phyloP scores from a whole-genome alignment of 1,284 basidiomycete genomes.

The Exobasidium cylindrosporum region DNA sequence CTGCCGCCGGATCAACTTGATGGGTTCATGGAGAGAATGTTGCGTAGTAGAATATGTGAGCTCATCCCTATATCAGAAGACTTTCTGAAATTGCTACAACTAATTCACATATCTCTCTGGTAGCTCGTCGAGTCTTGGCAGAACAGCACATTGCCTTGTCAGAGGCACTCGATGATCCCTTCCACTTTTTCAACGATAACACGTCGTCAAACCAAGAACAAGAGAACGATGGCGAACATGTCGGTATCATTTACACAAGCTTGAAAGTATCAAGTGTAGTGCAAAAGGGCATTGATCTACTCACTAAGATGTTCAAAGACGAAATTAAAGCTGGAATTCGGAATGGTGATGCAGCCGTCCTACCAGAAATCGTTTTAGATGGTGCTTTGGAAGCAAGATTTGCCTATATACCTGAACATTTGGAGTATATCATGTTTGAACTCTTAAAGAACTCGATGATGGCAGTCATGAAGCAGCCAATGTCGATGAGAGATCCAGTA shows the following conservation, averaged over 20 bases:
- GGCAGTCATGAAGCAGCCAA: slow-evolving; percentile 37
- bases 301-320: slow-evolving; percentile 64
- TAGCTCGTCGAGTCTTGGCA: slow-evolving; percentile 73
- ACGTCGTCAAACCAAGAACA: neutral
- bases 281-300: slow-evolving; percentile 67
- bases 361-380: slow-evolving; percentile 71
- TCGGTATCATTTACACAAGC: slow-evolving; percentile 80
- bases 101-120: neutral
- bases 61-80: neutral
- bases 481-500: slow-evolving; percentile 19
- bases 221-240: slow-evolving; percentile 58
- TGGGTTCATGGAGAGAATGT: slow-evolving; percentile 84
- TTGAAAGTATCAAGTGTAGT: slow-evolving; percentile 63
- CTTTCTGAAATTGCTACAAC: neutral
- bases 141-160: slow-evolving; percentile 85
- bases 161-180: slow-evolving; percentile 58
- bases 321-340: slow-evolving; percentile 54
- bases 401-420: slow-evolving; percentile 81
- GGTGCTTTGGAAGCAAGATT: slow-evolving; percentile 73
- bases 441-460: slow-evolving; percentile 70
- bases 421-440: slow-evolving; percentile 83
- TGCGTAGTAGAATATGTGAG: slow-evolving; percentile 74
- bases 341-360: slow-evolving; percentile 6
- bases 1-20: slow-evolving; percentile 75
- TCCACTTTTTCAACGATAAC: slow-evolving; percentile 38